phyloP scores from a whole-genome alignment of 176 grass and related monocot species.

The Aegilops bicornis region DNA sequence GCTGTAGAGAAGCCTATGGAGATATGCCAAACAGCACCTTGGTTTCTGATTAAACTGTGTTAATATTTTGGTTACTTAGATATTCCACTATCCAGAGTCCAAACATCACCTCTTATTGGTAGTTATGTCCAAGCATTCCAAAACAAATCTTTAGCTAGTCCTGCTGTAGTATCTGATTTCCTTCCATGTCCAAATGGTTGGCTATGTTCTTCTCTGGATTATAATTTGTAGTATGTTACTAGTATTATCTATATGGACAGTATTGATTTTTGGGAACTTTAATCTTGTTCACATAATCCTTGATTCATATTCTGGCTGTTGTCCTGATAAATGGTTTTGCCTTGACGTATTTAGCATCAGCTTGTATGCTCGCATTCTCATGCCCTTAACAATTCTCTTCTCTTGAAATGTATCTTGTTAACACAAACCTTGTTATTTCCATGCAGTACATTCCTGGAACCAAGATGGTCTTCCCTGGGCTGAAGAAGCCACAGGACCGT shows the following conservation, averaged over 20 bases:
- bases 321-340: background rate
- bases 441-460: conserved; percentile 98
- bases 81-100: background rate
- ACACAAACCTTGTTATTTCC: background rate
- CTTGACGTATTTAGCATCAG: background rate
- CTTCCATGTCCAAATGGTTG: background rate
- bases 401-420: background rate
- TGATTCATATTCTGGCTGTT: background rate
- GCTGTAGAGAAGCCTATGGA: background rate
- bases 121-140: background rate
- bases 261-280: background rate
- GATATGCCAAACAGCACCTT: background rate
- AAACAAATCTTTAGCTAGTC: background rate
- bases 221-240: background rate
- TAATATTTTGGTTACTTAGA: background rate
- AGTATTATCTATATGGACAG: background rate
- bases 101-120: background rate
- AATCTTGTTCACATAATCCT: background rate
- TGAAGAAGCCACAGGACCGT: conserved; percentile 94
- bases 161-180: background rate
- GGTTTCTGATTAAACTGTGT: background rate
- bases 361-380: background rate
- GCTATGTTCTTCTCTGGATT: background rate
- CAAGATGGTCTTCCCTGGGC: conserved; percentile 97
- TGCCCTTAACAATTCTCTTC: background rate